Percentiles rank a stretch among this genome's conserved stretches.
Evolutionary conservation across 495 filamentous ascomycete species (phyloP).

Genomic region (Chaetomium fimeti): DNA sequence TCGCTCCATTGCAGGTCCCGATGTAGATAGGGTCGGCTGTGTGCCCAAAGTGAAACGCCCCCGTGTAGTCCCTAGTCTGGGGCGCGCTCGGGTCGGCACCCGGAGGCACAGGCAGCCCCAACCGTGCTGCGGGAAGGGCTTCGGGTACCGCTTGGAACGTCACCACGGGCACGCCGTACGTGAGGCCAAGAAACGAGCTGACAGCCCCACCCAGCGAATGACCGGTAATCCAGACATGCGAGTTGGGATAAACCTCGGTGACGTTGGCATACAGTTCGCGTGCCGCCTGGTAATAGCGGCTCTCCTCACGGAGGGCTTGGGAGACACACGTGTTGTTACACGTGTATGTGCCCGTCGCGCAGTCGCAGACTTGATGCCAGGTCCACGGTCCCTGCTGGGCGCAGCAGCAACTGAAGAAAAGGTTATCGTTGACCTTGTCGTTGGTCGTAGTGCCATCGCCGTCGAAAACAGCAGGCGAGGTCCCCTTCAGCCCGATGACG

Average conservation of each 20-base stretch:
- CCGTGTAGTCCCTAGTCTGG: conserved; percentile 68
- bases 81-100: conserved; percentile 66
- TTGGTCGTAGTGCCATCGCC: conserved; percentile 93
- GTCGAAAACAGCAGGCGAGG: conserved; percentile 86
- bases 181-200: conserved; percentile 79
- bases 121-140: conserved; percentile 76
- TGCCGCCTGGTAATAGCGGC: conserved; percentile 84
- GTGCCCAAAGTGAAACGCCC: conserved; percentile 90
- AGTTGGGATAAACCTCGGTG: conserved; percentile 78
- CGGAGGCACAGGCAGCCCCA: conserved; percentile 86
- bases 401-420: conserved; percentile 97
- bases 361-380: conserved; percentile 90
- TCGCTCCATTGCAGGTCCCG: conserved; percentile 87
- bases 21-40: conserved; percentile 95
- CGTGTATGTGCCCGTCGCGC: conserved; percentile 75
- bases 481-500: conserved; percentile 90
- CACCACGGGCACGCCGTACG: conserved; percentile 81
- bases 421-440: conserved; percentile 95
- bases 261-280: conserved; percentile 89
- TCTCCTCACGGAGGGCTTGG: conserved; percentile 71
- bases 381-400: conserved; percentile 83
- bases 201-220: conserved; percentile 92
- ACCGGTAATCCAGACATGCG: conserved; percentile 83
- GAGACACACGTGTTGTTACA: conserved; percentile 89
- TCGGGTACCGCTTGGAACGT: conserved; percentile 92